Conservation (phyloP, 768 basidiomycete genomes). For the Suillus lakei region DNA sequence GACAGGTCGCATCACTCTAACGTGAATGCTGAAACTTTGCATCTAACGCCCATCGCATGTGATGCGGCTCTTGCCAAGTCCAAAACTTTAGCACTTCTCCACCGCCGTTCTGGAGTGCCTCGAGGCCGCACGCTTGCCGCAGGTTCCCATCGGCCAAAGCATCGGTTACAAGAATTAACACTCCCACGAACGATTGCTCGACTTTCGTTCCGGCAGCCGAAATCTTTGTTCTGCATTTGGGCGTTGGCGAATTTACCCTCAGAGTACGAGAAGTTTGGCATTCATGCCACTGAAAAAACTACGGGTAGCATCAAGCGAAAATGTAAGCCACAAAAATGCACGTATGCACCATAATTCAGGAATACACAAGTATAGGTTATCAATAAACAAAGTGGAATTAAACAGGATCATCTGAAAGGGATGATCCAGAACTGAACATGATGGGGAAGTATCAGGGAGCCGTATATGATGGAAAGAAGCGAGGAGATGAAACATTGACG, state of each 20-base stretch:
- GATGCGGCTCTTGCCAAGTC: background rate
- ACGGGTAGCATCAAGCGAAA: background rate
- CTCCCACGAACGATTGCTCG: background rate
- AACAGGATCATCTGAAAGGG: background rate
- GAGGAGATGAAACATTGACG: background rate
- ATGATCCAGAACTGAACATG: background rate
- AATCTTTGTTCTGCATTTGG: background rate
- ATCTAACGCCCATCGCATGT: background rate
- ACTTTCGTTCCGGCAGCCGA: background rate
- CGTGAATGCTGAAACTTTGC: background rate
- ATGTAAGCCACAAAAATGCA: background rate
- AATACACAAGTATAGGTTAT: background rate
- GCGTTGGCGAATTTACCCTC: background rate
- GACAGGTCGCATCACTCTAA: background rate
- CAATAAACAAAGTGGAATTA: background rate
- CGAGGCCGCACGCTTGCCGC: background rate
- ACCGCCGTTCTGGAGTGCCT: conserved; percentile 1
- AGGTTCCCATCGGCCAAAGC: background rate
- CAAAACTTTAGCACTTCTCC: background rate
- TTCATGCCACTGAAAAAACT: background rate
- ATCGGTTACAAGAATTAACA: background rate
- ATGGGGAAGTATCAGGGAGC: background rate
- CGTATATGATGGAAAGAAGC: background rate
- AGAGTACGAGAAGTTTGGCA: background rate
- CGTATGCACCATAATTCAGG: too few species aligned